A percentile compares a stretch with the other conserved stretches of the same genome.
Evolutionary conservation across 148 eudicot genomes (phyloP).

Genomic region (Vaccinium darrowii): DNA sequence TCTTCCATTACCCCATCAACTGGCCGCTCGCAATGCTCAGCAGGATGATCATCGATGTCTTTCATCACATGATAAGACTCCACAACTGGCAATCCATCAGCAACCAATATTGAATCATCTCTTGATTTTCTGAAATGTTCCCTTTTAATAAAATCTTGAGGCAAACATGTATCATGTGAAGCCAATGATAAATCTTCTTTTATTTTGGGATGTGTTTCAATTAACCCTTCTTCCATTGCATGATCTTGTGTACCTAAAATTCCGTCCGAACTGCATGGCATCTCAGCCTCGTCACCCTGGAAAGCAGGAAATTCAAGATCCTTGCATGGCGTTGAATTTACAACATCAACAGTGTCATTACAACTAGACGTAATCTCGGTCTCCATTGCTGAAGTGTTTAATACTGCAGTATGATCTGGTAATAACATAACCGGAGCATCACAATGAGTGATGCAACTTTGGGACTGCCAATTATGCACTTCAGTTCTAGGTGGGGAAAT

Average conservation of each 20-base stretch:
- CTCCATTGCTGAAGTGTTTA: constrained; percentile 12
- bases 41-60: constrained; percentile 19
- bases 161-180: constrained; percentile 23
- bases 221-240: constrained; percentile 16
- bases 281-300: constrained; percentile 10
- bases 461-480: constrained; percentile 20
- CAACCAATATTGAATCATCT: constrained; percentile 13
- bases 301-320: constrained; percentile 16
- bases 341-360: constrained; percentile 20
- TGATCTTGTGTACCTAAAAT: constrained; percentile 27
- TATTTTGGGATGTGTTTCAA: constrained; percentile 21
- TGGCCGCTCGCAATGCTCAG: constrained; percentile 12
- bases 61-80: constrained; percentile 25
- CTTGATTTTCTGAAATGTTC: constrained; percentile 28
- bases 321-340: constrained; percentile 19
- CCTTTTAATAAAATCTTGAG: constrained; percentile 26
- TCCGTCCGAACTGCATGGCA: constrained; percentile 8
- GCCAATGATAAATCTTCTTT: constrained; percentile 12
- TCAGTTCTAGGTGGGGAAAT: constrained; percentile 19
- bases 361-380: constrained; percentile 17
- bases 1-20: constrained; percentile 29
- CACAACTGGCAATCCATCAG: constrained; percentile 21
- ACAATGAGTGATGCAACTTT: constrained; percentile 20
- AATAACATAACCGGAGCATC: constrained; percentile 21
- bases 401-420: constrained; percentile 13